Base-by-base conservation (phyloP, 1,284 basidiomycete species). In the Lentinus polychrous region DNA sequence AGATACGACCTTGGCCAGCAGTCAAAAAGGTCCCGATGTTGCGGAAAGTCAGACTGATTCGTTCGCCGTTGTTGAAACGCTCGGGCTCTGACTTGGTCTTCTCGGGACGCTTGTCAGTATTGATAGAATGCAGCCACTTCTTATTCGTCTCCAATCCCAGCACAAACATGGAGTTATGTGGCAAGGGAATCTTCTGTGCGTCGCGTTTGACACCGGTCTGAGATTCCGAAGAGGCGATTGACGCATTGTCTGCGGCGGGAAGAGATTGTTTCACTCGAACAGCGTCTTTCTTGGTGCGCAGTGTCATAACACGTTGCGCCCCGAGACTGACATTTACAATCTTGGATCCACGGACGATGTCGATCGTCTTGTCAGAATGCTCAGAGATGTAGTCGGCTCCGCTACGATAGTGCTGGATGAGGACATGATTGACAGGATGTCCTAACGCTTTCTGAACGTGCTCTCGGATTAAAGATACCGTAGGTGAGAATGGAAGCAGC, bases 321-420 rank as follows among this genome's bases (percentile, higher is more conserved):
- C 86, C 86, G 11, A 89, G 67, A 57, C 82, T 86, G 47, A 89
- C 81, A 52, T 89, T 89, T 50, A 86, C 81, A 55, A 88, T 83
- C 47, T 71, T 78, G 8, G 85, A 83, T 32, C 78, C 81, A 14
- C 70, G 74, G 1, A 83, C 76, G 52, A 89, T 73, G 60, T 89
- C 86, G 55, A 89, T 75, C 3, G 86, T 89, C 68, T 89, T 89
- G 64, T 89, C 86, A 0, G 82, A 83, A 61, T 89, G 86, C 58
- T 89, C 86, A 0, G 83, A 86, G 54, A 89, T 89, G 63, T 83
- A 86, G 62, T 89, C 86, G 31, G 76, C 76, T 8, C 86, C 86
- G 12, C 70, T 72, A 49, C 86, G 82, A 60, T 89, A 89, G 59
- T 77, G 73, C 60, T 89, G 86, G 48, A 89, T 86, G 27, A 89